Percentiles rank a stretch among this genome's conserved stretches.
phyloP scores from a whole-genome alignment of 2,329 filamentous ascomycete species.

The Talaromyces sp. region DNA sequence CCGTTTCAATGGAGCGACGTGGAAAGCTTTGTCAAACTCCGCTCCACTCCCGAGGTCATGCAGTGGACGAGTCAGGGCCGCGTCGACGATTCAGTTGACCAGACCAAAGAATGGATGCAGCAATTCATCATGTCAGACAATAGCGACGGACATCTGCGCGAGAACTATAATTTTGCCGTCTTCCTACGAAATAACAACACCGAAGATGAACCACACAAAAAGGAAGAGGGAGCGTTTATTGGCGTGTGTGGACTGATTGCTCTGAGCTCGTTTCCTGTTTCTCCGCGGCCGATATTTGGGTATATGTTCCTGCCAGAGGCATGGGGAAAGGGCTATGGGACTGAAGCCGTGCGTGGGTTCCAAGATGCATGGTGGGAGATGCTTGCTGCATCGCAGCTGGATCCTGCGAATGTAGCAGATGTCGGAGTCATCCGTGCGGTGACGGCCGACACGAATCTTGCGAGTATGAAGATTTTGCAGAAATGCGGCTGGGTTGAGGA shows the following conservation, averaged over 20 bases:
- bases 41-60: neutral
- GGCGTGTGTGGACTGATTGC: neutral
- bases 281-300: neutral
- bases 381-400: neutral
- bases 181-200: neutral
- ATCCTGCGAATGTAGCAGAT: neutral
- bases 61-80: slow-evolving; percentile 1
- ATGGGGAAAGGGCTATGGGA: slow-evolving; percentile 3
- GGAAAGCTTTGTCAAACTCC: neutral
- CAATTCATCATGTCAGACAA: neutral
- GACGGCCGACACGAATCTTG: neutral
- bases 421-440: neutral
- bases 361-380: neutral
- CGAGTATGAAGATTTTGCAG: neutral
- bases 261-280: neutral
- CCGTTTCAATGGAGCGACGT: neutral
- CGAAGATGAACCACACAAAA: neutral
- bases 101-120: neutral
- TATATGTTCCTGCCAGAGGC: slow-evolving; percentile 2
- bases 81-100: neutral
- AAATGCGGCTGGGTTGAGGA: slow-evolving; percentile 1
- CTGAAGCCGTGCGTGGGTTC: neutral
- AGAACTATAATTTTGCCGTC: neutral
- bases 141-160: neutral
- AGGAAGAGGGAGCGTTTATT: neutral